Evolutionary conservation across 768 basidiomycete species (phyloP).

Genomic region (Serendipita vermifera): DNA sequence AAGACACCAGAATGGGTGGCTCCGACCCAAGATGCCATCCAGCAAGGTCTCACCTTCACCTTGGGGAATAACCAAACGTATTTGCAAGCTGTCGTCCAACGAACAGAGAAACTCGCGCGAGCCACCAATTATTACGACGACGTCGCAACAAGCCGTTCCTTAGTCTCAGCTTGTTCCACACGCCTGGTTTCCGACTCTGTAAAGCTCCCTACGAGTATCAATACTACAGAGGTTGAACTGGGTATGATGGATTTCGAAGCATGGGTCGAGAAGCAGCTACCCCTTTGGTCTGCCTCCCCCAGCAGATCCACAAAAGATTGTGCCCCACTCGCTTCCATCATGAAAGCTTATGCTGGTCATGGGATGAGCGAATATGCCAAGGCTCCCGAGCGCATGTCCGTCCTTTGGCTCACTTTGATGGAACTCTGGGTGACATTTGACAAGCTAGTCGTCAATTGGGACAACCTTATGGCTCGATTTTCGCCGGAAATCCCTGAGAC

Average conservation of each 20-base stretch:
- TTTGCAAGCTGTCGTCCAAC: background rate
- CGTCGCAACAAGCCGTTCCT: background rate
- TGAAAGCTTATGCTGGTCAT: no score
- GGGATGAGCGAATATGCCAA: no score
- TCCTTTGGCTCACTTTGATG: no score
- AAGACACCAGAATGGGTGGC: background rate
- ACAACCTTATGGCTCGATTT: constrained; percentile 31
- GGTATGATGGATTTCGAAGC: no score
- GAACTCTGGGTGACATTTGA: no score
- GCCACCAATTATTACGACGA: background rate
- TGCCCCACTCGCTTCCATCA: no score
- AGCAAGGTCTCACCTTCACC: background rate
- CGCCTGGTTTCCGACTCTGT: background rate
- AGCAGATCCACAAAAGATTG: no score
- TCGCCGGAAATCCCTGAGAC: constrained; percentile 32
- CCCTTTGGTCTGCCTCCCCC: no score
- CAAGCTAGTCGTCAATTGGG: constrained; percentile 22
- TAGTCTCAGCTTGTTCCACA: background rate
- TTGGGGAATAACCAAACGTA: background rate
- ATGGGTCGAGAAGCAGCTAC: no score
- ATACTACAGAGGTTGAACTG: no score
- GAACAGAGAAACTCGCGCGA: background rate
- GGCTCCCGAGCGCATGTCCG: no score
- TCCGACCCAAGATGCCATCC: background rate
- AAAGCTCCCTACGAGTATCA: no score